A percentile compares a stretch with the other conserved stretches of the same genome.
Conservation (phyloP, 805 yeast genomes). For the Schizosaccharomyces cryophilus region DNA sequence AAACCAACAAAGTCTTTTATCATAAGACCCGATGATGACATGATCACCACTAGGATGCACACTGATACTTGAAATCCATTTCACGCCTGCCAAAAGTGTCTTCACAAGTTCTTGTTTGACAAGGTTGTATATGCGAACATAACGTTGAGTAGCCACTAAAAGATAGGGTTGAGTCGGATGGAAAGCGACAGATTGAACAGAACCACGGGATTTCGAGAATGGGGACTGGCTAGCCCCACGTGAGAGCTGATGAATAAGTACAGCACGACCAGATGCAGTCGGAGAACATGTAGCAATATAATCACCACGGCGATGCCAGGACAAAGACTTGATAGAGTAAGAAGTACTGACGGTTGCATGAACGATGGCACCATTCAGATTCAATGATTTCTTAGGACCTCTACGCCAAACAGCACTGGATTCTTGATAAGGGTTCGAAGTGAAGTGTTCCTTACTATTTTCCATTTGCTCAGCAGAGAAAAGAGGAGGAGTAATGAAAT, state of each 20-base stretch:
- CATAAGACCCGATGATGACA: slow-evolving; percentile 73
- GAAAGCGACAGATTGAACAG: slow-evolving; percentile 85
- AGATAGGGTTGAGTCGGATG: slow-evolving; percentile 90
- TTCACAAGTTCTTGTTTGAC: slow-evolving; percentile 63
- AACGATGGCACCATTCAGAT: slow-evolving; percentile 28
- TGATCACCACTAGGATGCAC: slow-evolving; percentile 90
- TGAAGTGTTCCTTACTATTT: slow-evolving; percentile 13
- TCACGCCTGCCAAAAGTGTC: slow-evolving; percentile 80
- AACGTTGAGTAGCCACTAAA: slow-evolving; percentile 82
- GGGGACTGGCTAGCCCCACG: slow-evolving; percentile 91
- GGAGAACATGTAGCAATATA: slow-evolving; percentile 95
- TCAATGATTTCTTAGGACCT: not conserved
- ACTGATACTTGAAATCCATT: slow-evolving; percentile 79
- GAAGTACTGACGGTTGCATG: slow-evolving; percentile 17
- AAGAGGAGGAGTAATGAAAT: slow-evolving; percentile 60
- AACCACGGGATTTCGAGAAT: slow-evolving; percentile 75
- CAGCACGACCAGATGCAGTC: slow-evolving; percentile 66
- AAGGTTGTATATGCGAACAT: slow-evolving; percentile 71
- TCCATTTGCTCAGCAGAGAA: slow-evolving; percentile 31
- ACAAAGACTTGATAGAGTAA: slow-evolving; percentile 41
- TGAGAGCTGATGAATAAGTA: slow-evolving; percentile 79
- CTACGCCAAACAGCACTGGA: slow-evolving; percentile 28
- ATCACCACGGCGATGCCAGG: slow-evolving; percentile 97
- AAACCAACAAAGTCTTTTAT: slow-evolving; percentile 90
- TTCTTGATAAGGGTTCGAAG: slow-evolving; percentile 31